Evolutionary conservation across 345 rosid genomes (phyloP), one percentile per base, ranked within the genome.

Genomic region (Anacardium occidentale): DNA sequence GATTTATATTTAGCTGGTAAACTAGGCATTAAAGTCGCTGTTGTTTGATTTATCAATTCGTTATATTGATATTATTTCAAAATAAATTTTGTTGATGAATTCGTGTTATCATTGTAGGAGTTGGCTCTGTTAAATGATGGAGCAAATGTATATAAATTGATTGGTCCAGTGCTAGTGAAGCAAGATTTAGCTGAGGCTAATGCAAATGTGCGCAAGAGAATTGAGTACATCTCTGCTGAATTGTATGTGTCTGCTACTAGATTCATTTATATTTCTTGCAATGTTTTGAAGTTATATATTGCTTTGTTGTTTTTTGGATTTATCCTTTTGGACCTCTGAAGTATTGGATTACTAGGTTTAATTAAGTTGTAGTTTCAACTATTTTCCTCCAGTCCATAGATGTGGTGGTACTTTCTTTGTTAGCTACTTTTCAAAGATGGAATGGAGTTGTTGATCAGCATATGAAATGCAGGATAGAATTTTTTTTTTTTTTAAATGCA

Each of bases 101-200:
- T 21, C n/a, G 1, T 10, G 48, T 1, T 25, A n/a, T 64, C 52
- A n/a, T 21, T 24, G 11, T 18, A 91, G 99, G 97, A 91, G 85
- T 82, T 95, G 86, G 92, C 89, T 82, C 81, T 91, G 78, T 85
- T 92, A 74, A 89, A 80, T 50, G 96, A 92, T 72, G 98, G 65
- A n/a, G 97, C 99, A 15, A 91, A 92, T 71, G 97, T 95, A 37
- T 92, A 86, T 85, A 95, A 95, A 66, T 76, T 95, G 94, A 92
- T 92, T 44, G 98, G 99, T 52, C 97, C 98, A 0, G 97, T 95
- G 69, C 92, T 95, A 20, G 99, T 92, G 86, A 92, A 92, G 86
- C 99, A 95, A 79, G 92, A 92, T 81, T 76, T 94, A 79, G 98
- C 98, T 0, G 97, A 94, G 86, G 98, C 98, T 18, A 94, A 94